Conservation (phyloP, 805 yeast genomes). For the Lipomyces anomalus region DNA sequence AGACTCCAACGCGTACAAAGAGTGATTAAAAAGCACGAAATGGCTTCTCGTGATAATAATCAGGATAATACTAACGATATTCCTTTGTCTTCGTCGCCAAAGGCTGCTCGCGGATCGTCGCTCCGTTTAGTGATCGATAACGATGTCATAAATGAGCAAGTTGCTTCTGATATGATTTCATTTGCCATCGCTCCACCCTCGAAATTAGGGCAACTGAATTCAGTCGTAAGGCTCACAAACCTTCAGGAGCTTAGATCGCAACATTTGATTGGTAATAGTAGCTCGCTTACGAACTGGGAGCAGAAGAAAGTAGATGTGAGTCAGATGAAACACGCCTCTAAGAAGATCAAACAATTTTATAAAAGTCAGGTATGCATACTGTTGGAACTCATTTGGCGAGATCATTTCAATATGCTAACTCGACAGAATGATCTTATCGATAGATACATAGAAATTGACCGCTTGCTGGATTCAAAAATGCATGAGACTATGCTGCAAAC, state of each 20-base stretch:
- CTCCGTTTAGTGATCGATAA: conserved; percentile 19
- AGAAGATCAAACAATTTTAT: conserved; percentile 43
- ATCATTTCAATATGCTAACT: not conserved
- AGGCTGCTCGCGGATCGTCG: conserved; percentile 19
- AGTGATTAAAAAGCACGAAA: too few relatives aligned
- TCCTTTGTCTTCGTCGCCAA: conserved; percentile 20
- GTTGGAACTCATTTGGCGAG: not conserved
- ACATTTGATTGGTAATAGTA: conserved; percentile 41
- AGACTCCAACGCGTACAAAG: too few relatives aligned
- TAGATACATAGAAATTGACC: conserved; percentile 55
- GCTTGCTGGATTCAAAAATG: conserved; percentile 63
- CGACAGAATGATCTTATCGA: conserved; percentile 56
- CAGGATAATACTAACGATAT: too few relatives aligned
- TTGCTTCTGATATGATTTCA: conserved; percentile 19
- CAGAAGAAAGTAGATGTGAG: conserved; percentile 24
- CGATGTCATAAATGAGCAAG: conserved; percentile 11
- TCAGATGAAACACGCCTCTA: conserved; percentile 21
- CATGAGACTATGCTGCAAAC: conserved; percentile 57
- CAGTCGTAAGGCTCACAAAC: conserved; percentile 26
- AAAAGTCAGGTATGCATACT: conserved; percentile 38
- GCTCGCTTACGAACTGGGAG: conserved; percentile 42
- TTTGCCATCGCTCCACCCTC: conserved; percentile 23
- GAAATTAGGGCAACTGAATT: conserved; percentile 20
- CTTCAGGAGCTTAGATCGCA: conserved; percentile 44
- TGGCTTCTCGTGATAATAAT: too few relatives aligned